Evolutionary conservation across 208 protist genomes (phyloP).

Genomic region (Leishmania gerbilli): DNA sequence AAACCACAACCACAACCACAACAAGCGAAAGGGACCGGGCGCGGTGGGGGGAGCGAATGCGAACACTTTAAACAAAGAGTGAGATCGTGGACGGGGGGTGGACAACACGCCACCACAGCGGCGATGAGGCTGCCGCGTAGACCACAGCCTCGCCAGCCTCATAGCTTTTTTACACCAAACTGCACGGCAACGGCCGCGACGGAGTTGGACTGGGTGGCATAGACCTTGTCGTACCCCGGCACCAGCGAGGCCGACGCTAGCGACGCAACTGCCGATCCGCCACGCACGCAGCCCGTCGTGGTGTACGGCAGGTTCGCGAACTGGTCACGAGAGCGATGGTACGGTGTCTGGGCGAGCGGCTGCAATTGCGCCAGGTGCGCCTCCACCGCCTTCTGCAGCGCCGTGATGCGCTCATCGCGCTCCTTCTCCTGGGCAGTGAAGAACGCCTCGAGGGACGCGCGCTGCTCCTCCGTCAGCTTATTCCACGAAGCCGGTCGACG

Average conservation of each 20-base stretch:
- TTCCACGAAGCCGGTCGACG: conserved; percentile 37
- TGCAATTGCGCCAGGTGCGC: conserved; percentile 32
- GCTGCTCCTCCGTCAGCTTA: conserved; percentile 51
- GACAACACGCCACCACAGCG: neutral
- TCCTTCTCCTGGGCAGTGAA: conserved; percentile 43
- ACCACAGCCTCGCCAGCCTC: neutral
- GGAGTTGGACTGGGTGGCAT: conserved; percentile 45
- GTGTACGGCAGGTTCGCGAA: conserved; percentile 60
- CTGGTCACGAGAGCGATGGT: conserved; percentile 51
- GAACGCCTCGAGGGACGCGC: conserved; percentile 43
- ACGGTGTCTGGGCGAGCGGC: conserved; percentile 43
- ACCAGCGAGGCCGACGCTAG: conserved; percentile 28
- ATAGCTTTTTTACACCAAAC: conserved; percentile 55
- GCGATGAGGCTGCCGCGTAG: neutral
- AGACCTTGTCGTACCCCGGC: conserved; percentile 37
- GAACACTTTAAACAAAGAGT: neutral
- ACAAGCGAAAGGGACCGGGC: neutral
- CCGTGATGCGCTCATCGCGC: conserved; percentile 45
- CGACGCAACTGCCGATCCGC: conserved; percentile 33
- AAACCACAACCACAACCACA: neutral
- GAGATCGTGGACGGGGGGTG: neutral
- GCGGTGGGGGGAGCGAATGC: neutral
- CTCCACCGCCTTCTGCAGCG: conserved; percentile 34
- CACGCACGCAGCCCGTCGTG: conserved; percentile 37
- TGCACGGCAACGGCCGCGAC: conserved; percentile 44